Conservation (phyloP, 1,284 basidiomycete genomes). For the Ceratobasidium theobromae region DNA sequence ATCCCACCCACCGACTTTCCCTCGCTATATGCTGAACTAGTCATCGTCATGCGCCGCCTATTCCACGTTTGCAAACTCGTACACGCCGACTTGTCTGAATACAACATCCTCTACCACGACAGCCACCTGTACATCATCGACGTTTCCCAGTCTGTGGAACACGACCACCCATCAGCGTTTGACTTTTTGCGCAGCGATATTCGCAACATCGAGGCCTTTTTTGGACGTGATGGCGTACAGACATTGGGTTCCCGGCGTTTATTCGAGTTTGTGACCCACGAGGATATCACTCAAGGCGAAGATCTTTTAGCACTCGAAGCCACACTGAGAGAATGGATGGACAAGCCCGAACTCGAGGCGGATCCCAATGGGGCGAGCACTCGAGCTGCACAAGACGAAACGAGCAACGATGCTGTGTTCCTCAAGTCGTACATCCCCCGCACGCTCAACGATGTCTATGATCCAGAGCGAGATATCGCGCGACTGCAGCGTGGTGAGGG, state of each 20-base stretch:
- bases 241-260: constrained; percentile 80
- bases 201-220: constrained; percentile 92
- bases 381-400: constrained; percentile 22
- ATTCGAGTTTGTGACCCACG: constrained; percentile 86
- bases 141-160: constrained; percentile 97
- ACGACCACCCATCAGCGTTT: constrained; percentile 94
- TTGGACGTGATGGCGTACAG: constrained; percentile 69
- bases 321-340: constrained; percentile 40
- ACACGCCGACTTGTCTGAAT: constrained; percentile 97
- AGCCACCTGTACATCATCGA: constrained; percentile 91
- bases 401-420: constrained; percentile 77
- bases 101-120: constrained; percentile 83
- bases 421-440: constrained; percentile 90
- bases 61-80: constrained; percentile 92
- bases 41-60: constrained; percentile 80
- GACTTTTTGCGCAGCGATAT: constrained; percentile 95
- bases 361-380: constrained; percentile 27
- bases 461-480: constrained; percentile 87
- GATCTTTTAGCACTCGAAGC: constrained; percentile 40
- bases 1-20: constrained; percentile 59
- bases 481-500: constrained; percentile 69
- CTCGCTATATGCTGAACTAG: constrained; percentile 76
- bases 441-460: constrained; percentile 85
- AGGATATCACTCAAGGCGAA: constrained; percentile 44
- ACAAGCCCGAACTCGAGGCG: constrained; percentile 35